Conservation (phyloP, 192 early-diverging fungal species). For the Chytriomyces confervae region DNA sequence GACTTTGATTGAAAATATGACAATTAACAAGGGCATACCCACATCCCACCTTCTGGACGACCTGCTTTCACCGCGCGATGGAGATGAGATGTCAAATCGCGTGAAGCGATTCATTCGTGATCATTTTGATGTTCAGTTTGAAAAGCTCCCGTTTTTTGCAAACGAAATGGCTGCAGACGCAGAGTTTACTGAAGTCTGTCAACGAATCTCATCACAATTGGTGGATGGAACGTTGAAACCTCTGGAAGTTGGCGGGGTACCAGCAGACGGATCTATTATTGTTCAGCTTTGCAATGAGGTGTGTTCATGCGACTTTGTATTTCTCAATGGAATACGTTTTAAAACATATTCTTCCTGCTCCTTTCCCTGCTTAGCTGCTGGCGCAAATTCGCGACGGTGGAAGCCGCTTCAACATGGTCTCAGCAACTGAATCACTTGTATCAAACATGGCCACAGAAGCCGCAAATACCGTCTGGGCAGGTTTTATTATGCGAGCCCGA, state of each 20-base stretch:
- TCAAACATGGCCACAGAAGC: conserved; percentile 63
- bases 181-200: conserved; percentile 45
- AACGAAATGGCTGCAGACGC: neutral
- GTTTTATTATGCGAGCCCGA: conserved; percentile 51
- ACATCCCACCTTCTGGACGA: conserved; percentile 49
- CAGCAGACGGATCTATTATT: conserved; percentile 52
- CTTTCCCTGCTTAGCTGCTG: conserved; percentile 37
- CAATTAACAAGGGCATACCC: conserved; percentile 58
- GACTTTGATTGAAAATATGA: conserved; percentile 62
- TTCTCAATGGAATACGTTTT: neutral
- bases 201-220: conserved; percentile 43
- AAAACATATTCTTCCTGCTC: neutral
- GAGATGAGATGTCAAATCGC: conserved; percentile 61
- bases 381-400: conserved; percentile 60
- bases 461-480: conserved; percentile 60
- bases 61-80: conserved; percentile 54
- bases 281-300: conserved; percentile 56
- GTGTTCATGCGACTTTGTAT: neutral
- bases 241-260: conserved; percentile 50
- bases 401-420: conserved; percentile 62
- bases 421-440: conserved; percentile 60
- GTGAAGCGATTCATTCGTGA: conserved; percentile 50
- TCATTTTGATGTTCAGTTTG: conserved; percentile 51
- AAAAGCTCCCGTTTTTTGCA: conserved; percentile 54
- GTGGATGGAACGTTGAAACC: conserved; percentile 41